Conservation (phyloP, 2,329 filamentous ascomycete genomes). For the Aureobasidium subglaciale region DNA sequence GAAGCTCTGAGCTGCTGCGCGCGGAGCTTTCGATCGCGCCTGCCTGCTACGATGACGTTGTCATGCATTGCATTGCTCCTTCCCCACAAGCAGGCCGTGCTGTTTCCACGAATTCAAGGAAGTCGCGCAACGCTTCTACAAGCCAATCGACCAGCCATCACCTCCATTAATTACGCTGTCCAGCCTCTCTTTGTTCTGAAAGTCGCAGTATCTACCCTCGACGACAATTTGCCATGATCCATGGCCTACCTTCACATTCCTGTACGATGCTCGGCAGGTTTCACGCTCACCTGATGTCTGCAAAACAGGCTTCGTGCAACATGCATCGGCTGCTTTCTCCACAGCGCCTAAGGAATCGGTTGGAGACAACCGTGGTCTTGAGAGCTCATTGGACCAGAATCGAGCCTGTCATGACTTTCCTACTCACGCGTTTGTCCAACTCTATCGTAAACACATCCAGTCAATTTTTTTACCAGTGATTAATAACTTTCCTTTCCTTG, state of each 20-base stretch:
- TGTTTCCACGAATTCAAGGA: constrained; percentile 5
- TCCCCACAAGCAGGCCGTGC: constrained; percentile 10
- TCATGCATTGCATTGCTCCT: constrained; percentile 3
- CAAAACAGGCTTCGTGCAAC: constrained; percentile 12
- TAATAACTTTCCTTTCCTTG: no score
- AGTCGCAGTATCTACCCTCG: no score
- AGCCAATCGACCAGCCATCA: constrained; percentile 4
- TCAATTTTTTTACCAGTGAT: background rate
- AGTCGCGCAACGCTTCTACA: background rate
- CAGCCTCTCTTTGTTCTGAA: no score
- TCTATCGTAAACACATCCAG: background rate
- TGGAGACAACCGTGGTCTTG: background rate
- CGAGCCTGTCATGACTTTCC: background rate
- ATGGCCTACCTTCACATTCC: background rate
- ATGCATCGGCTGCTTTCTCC: background rate
- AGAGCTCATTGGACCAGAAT: background rate
- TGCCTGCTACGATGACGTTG: constrained; percentile 5
- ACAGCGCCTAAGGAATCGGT: constrained; percentile 9
- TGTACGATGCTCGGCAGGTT: background rate
- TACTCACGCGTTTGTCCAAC: background rate
- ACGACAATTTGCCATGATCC: no score
- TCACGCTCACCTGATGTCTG: constrained; percentile 4
- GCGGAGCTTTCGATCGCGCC: constrained; percentile 11
- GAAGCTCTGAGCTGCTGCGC: constrained; percentile 2
- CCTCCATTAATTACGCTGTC: background rate